Evolutionary conservation across 768 basidiomycete species (phyloP).

Genomic region (Russula abietina): DNA sequence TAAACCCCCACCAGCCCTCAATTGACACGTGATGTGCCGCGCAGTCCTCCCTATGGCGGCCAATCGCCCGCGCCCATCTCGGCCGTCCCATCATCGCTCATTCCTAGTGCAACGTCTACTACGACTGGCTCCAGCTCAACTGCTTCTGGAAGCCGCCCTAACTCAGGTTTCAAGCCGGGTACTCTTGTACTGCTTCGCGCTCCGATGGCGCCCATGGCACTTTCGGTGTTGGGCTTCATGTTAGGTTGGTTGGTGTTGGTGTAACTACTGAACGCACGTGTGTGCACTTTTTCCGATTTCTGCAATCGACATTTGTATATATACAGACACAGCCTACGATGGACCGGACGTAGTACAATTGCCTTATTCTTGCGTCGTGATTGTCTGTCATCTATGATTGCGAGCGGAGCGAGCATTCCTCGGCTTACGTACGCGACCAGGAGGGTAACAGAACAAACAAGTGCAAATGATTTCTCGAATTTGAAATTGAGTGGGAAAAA

Average conservation of each 20-base stretch:
- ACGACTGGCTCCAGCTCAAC: background rate
- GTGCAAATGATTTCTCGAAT: too few species aligned
- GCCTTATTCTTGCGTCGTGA: background rate
- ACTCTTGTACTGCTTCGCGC: background rate
- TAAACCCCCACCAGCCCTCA: background rate
- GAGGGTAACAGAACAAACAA: too few species aligned
- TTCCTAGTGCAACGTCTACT: background rate
- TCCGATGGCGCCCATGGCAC: background rate
- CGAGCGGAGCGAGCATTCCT: too few species aligned
- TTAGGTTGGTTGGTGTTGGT: background rate
- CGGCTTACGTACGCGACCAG: too few species aligned
- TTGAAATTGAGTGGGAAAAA: too few species aligned
- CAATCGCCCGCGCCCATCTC: slow-evolving; percentile 11
- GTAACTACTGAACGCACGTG: background rate
- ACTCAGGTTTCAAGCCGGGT: background rate
- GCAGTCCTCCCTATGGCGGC: slow-evolving; percentile 3
- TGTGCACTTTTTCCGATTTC: background rate
- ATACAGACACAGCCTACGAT: background rate
- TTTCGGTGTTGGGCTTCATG: background rate
- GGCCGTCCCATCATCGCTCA: slow-evolving; percentile 12
- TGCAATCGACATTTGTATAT: background rate
- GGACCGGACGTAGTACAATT: background rate
- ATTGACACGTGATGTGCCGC: background rate
- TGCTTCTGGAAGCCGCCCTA: background rate
- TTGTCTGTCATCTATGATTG: background rate